phyloP scores from a whole-genome alignment of 371 early-diverging fungal genomes.

The Apophysomyces ossiformis region DNA sequence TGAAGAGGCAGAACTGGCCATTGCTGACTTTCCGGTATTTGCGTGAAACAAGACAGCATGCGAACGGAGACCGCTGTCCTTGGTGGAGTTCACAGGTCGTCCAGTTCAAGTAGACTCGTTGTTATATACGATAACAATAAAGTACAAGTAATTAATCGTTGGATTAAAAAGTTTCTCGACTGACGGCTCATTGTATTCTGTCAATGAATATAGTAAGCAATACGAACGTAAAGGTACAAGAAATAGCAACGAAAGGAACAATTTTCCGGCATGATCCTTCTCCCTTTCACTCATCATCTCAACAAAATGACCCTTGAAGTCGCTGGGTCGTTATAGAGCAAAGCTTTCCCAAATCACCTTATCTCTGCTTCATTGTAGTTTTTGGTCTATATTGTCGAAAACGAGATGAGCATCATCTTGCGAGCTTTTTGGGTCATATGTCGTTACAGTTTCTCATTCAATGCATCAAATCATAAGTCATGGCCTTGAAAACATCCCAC shows the following conservation, averaged over 20 bases:
- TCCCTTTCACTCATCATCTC: too few species aligned
- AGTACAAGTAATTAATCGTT: conserved; percentile 34
- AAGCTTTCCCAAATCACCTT: too few species aligned
- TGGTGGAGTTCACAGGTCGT: conserved; percentile 41
- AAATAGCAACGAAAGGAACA: not conserved
- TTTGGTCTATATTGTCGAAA: too few species aligned
- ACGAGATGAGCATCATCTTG: too few species aligned
- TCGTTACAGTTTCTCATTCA: too few species aligned
- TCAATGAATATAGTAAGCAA: not conserved
- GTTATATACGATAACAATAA: conserved; percentile 39
- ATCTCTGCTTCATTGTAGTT: too few species aligned
- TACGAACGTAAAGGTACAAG: not conserved
- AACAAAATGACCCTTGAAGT: too few species aligned
- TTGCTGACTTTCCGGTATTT: conserved; percentile 41
- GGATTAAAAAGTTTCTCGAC: conserved; percentile 15
- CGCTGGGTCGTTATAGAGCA: too few species aligned
- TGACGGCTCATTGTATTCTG: not conserved
- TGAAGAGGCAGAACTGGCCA: conserved; percentile 10
- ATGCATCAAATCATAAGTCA: too few species aligned
- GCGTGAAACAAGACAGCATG: conserved; percentile 36
- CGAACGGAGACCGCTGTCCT: conserved; percentile 33
- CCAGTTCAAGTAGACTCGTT: conserved; percentile 35
- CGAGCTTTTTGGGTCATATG: too few species aligned
- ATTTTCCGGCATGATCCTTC: too few species aligned
- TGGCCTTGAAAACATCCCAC: too few species aligned